phyloP scores from a whole-genome alignment of 2,329 filamentous ascomycete genomes.

The Annulohypoxylon truncatum region DNA sequence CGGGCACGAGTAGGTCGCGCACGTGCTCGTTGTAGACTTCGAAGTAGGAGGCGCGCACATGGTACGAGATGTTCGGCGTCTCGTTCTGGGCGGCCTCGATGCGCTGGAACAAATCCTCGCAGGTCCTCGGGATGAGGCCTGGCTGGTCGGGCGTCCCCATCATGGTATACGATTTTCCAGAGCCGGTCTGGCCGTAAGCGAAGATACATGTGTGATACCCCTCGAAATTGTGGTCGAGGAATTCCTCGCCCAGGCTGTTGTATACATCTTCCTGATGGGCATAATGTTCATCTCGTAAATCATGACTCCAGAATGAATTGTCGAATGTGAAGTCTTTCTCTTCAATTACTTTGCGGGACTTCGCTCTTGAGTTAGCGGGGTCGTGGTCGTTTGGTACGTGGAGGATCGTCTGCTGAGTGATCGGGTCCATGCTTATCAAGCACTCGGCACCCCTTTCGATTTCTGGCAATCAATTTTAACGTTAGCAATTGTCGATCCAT shows the following conservation, averaged over 20 bases:
- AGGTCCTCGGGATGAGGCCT: constrained; percentile 93
- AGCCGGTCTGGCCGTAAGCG: constrained; percentile 97
- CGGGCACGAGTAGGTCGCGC: constrained; percentile 87
- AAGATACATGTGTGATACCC: constrained; percentile 99
- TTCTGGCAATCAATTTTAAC: constrained; percentile 67
- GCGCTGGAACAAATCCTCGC: constrained; percentile 93
- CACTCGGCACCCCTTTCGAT: constrained; percentile 83
- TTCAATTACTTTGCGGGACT: constrained; percentile 79
- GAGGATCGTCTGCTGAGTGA: constrained; percentile 85
- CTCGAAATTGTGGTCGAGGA: constrained; percentile 98
- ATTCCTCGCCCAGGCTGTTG: constrained; percentile 92
- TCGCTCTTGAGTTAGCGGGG: constrained; percentile 66
- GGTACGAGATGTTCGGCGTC: constrained; percentile 93
- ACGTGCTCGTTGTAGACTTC: constrained; percentile 99
- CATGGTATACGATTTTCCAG: constrained; percentile 98
- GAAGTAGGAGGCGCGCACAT: constrained; percentile 97
- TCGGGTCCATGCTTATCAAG: constrained; percentile 90
- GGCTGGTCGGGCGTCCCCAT: constrained; percentile 91
- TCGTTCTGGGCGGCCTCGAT: constrained; percentile 83
- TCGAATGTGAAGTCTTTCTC: constrained; percentile 96
- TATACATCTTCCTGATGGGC: constrained; percentile 94
- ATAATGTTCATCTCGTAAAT: constrained; percentile 83
- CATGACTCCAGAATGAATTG: constrained; percentile 97
- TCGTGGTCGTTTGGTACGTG: constrained; percentile 72
- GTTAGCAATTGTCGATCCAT: constrained; percentile 26